Evolutionary conservation across 345 rosid genomes (phyloP), one percentile per base, ranked within the genome.

Genomic region (Cardamine resedifolia): DNA sequence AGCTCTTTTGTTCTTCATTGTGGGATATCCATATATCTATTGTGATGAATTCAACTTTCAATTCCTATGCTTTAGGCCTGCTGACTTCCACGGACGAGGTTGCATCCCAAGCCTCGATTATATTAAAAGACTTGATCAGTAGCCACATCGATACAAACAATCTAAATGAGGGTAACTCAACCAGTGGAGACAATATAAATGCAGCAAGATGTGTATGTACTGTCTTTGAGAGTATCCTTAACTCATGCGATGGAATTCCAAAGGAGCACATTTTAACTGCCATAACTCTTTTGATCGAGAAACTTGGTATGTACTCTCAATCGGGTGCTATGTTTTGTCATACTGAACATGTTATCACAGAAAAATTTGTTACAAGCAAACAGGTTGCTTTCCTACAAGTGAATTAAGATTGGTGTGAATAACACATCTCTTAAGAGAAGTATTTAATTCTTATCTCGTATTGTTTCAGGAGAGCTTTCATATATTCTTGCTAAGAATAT

Each of bases 81-180:
- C 75, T 91, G 78, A 81, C 73, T 76, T 85, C 76, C 33, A 81
- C 73, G 74, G 81, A 80, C 38, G 74, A 74, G 19, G 58, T 68
- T 71, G 88, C 98, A 78, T 83, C 88, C 27, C 83, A 80, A 66
- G 87, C 89, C 71, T 82, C 90, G 47, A 41, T 50, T 71, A 76
- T 83, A 71, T 28, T 91, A 58, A 94, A 79, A 81, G 85, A 89
- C 66, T 70, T 94, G 86, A 81, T 94, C 63, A 80, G 59, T 58
- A 72, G 70, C 72, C 77, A 72, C 74, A 27, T 88, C 3, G 81
- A 86, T 80, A 49, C 39, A 23, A 66, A 74, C 58, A 58, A 64
- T 70, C 64, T 84, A 78, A 83, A 75, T 77, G 83, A 68, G 66
- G 84, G 73, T 64, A 63, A 64, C 73, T 56, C 60, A 63, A 62